Conservation (phyloP, 176 grass and related monocot species). For the Pontederia paniculata region DNA sequence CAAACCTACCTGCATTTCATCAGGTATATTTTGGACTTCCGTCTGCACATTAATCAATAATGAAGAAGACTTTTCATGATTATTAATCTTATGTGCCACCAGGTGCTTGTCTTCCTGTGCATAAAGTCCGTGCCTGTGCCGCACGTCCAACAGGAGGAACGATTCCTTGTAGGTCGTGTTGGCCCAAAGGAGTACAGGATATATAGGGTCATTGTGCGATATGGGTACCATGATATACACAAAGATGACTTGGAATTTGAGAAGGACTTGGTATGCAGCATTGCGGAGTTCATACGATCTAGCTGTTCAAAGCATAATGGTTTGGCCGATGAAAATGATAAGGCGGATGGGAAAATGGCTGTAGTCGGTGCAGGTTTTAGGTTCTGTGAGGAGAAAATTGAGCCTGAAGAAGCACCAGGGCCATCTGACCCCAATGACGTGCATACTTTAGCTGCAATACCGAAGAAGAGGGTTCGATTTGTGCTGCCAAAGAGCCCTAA, state of each 20-base stretch:
- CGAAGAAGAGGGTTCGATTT: constrained; percentile 48
- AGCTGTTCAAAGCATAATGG: constrained; percentile 21
- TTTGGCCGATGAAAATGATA: constrained; percentile 21
- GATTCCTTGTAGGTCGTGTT: constrained; percentile 62
- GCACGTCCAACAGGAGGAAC: constrained; percentile 44
- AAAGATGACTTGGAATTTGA: constrained; percentile 79
- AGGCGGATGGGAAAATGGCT: constrained; percentile 36
- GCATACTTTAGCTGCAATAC: neutral
- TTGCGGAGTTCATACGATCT: constrained; percentile 71
- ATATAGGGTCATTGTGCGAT: constrained; percentile 71
- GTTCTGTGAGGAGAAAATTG: constrained; percentile 31
- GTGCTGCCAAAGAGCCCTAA: constrained; percentile 37
- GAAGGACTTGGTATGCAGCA: constrained; percentile 67
- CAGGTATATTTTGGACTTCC: constrained; percentile 38
- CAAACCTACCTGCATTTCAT: constrained; percentile 94
- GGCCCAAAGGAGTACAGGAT: constrained; percentile 61
- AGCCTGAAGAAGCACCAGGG: constrained; percentile 18
- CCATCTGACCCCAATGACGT: constrained; percentile 23
- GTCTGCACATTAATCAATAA: neutral
- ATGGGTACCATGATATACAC: constrained; percentile 73
- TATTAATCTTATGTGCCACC: constrained; percentile 10
- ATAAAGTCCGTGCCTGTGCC: constrained; percentile 67
- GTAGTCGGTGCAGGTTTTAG: constrained; percentile 34
- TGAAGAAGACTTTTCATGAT: too few species aligned
- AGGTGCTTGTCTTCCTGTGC: constrained; percentile 84